phyloP scores from a whole-genome alignment of 495 filamentous ascomycete genomes.

The Penicillium ucsense region DNA sequence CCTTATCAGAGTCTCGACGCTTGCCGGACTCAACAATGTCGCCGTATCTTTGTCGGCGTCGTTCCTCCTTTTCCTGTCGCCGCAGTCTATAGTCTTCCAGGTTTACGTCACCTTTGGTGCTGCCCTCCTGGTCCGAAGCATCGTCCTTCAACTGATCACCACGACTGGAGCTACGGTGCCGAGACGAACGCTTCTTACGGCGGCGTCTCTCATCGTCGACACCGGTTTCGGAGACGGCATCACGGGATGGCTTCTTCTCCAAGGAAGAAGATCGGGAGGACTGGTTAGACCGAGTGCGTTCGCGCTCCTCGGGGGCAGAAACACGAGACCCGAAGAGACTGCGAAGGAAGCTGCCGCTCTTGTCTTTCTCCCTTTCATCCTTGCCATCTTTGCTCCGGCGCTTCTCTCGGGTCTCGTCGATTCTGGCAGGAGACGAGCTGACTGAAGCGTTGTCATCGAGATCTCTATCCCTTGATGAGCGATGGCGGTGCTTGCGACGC shows the following conservation, averaged over 20 bases:
- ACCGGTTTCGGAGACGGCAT: constrained; percentile 30
- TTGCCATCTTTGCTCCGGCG: constrained; percentile 14
- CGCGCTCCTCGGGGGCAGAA: constrained; percentile 23
- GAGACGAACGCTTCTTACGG: constrained; percentile 35
- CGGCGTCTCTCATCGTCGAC: constrained; percentile 31
- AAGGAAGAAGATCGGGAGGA: constrained; percentile 21
- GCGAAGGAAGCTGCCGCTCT: constrained; percentile 26
- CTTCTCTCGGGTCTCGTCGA: constrained; percentile 22
- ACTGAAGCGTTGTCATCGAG: constrained; percentile 27
- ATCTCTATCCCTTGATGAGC: constrained; percentile 7
- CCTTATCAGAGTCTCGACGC: constrained; percentile 31
- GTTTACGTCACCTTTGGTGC: constrained; percentile 19
- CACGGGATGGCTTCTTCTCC: constrained; percentile 26
- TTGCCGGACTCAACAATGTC: constrained; percentile 27
- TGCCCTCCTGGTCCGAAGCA: constrained; percentile 14
- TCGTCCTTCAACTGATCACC: constrained; percentile 18
- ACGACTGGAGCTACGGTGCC: constrained; percentile 26
- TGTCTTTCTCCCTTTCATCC: constrained; percentile 25
- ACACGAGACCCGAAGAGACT: constrained; percentile 31
- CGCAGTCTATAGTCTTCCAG: constrained; percentile 28
- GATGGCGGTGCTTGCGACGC: constrained; percentile 10
- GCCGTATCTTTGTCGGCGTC: constrained; percentile 30
- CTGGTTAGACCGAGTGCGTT: constrained; percentile 17
- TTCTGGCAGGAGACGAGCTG: constrained; percentile 24
- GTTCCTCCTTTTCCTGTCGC: constrained; percentile 32